Evolutionary conservation across 192 early-diverging fungal genomes (phyloP).

Genomic region (Pilaira anomala): DNA sequence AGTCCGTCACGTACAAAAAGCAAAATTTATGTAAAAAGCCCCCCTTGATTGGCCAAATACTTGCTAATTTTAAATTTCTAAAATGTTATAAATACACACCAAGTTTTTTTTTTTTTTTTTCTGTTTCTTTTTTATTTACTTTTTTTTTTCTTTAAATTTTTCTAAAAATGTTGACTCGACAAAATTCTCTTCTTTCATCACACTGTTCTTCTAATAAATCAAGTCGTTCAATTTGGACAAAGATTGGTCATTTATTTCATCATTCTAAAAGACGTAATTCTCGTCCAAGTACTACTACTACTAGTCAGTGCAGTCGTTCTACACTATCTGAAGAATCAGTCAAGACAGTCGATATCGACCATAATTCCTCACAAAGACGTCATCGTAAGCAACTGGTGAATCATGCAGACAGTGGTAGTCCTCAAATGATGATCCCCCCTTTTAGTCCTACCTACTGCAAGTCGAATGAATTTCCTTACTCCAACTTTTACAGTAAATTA

Average conservation of each 20-base stretch:
- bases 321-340: background rate
- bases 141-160: background rate
- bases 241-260: conserved; percentile 2
- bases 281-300: background rate
- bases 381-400: conserved; percentile 13
- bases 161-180: background rate
- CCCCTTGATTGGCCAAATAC: too few relatives aligned
- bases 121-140: background rate
- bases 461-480: conserved; percentile 32
- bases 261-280: background rate
- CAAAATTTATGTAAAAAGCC: too few relatives aligned
- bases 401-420: background rate
- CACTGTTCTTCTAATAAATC: conserved; percentile 11
- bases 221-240: conserved; percentile 8
- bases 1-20: too few relatives aligned
- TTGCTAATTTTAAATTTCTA: too few relatives aligned
- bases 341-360: background rate
- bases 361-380: background rate
- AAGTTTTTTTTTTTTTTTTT: background rate
- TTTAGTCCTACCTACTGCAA: conserved; percentile 29
- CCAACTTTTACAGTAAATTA: conserved; percentile 37
- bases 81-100: too few relatives aligned
- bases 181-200: conserved; percentile 4
- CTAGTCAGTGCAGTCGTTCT: background rate
- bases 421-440: conserved; percentile 20